Conservation (phyloP, 352 stramenopile species). For the Globisporangium abappressorium region DNA sequence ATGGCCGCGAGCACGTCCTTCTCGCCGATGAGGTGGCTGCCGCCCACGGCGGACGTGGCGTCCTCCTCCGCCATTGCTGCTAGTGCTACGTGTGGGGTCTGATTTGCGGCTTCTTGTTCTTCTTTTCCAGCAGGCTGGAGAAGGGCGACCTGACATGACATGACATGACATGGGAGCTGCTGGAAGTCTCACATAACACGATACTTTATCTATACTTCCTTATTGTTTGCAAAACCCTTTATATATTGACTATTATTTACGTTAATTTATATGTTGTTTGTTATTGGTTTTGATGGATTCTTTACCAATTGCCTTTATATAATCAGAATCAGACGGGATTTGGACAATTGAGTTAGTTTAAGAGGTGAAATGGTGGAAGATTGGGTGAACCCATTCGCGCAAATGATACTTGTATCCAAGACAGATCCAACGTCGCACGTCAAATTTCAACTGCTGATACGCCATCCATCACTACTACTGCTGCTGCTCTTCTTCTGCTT, state of each 20-base stretch:
- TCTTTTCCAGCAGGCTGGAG: not conserved
- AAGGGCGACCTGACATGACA: not conserved
- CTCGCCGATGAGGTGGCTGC: conserved; percentile 59
- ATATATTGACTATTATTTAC: not conserved
- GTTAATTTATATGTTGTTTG: not conserved
- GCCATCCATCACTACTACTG: not conserved
- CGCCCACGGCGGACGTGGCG: conserved; percentile 20
- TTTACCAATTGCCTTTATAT: not conserved
- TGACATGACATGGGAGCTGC: not conserved
- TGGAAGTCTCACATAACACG: not conserved
- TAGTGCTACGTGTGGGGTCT: not conserved
- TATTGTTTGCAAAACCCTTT: not conserved
- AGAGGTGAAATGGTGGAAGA: not conserved
- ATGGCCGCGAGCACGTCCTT: conserved; percentile 74
- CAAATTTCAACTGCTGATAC: not conserved
- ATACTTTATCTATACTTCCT: not conserved
- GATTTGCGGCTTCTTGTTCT: not conserved
- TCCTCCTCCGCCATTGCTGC: conserved; percentile 23
- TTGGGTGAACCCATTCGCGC: no score
- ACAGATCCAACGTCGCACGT: not conserved
- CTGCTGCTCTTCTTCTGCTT: not conserved
- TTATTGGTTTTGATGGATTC: no score
- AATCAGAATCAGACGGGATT: not conserved
- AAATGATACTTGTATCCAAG: no score
- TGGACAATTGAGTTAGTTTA: not conserved